Percentiles rank a stretch among this genome's conserved stretches.
phyloP scores from a whole-genome alignment of 2,329 filamentous ascomycete genomes.

The Neofusicoccum ribis region DNA sequence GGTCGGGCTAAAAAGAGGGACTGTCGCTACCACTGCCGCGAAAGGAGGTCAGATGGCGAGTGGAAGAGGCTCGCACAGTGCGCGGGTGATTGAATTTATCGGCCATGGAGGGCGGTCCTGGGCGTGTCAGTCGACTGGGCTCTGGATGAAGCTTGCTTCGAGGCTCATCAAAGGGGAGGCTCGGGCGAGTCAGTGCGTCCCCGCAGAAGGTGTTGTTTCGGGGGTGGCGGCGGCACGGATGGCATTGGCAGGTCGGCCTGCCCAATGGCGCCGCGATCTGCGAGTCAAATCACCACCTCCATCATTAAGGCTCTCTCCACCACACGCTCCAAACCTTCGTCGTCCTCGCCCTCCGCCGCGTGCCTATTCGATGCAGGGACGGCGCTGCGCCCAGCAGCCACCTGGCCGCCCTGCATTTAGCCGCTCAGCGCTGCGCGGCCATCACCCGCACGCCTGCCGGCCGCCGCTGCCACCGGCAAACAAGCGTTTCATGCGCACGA shows the following conservation, averaged over 20 bases:
- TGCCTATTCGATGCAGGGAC: not conserved
- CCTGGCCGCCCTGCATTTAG: too few relatives aligned
- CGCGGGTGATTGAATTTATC: constrained; percentile 1
- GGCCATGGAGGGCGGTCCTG: not conserved
- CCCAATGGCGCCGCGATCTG: not conserved
- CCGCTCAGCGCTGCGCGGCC: not conserved
- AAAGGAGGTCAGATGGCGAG: not conserved
- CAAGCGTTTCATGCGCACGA: not conserved
- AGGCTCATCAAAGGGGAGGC: constrained; percentile 7
- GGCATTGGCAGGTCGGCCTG: not conserved
- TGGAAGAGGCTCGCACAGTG: not conserved
- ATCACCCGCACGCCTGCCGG: not conserved
- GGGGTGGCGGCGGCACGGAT: not conserved
- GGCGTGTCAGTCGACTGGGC: not conserved
- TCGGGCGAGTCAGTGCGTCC: constrained; percentile 3
- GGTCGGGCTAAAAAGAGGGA: not conserved
- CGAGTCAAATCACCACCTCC: not conserved
- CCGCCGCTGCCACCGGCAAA: not conserved
- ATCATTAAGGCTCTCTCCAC: too few relatives aligned
- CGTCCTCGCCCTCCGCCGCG: not conserved
- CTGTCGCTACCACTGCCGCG: not conserved
- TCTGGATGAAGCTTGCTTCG: not conserved
- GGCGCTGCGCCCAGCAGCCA: not conserved
- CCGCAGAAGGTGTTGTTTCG: not conserved
- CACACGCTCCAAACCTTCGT: too few relatives aligned